A percentile compares a stretch with the other conserved stretches of the same genome.
phyloP scores from a whole-genome alignment of 1,284 basidiomycete species.

The Albatrellus sp. region DNA sequence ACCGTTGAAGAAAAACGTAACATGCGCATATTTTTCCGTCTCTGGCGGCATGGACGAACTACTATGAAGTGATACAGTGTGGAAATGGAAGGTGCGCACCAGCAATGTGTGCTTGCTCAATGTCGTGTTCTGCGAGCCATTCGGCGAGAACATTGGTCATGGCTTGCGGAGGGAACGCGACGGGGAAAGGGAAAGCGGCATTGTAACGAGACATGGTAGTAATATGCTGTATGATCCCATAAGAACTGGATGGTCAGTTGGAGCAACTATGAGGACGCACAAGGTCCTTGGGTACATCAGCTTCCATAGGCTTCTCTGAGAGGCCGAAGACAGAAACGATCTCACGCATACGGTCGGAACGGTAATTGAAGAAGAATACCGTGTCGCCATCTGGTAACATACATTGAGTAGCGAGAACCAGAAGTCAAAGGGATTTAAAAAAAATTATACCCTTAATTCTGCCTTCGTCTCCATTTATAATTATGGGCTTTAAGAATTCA shows the following conservation, averaged over 20 bases:
- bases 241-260: not conserved
- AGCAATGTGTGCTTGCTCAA: conserved; percentile 80
- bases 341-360: conserved; percentile 89
- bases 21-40: conserved; percentile 91
- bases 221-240: conserved; percentile 41
- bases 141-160: conserved; percentile 91
- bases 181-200: conserved; percentile 72
- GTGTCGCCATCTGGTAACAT: conserved; percentile 48
- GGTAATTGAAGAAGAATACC: conserved; percentile 90
- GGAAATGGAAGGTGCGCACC: conserved; percentile 26
- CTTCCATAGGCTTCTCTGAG: conserved; percentile 73
- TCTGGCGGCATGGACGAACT: conserved; percentile 28
- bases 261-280: conserved; percentile 24
- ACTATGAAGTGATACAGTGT: not conserved
- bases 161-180: conserved; percentile 80
- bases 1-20: conserved; percentile 96
- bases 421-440: not conserved
- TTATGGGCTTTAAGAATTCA: conserved; percentile 89
- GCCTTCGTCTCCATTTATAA: conserved; percentile 67
- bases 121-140: conserved; percentile 67
- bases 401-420: not conserved
- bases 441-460: conserved; percentile 60
- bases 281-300: conserved; percentile 72
- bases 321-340: conserved; percentile 70
- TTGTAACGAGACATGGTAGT: conserved; percentile 93